These are phyloP conservation scores for Nannizzia gypsea DNA, from an alignment of 2,329 filamentous ascomycete species.

Conservation along the genomic window DNA sequence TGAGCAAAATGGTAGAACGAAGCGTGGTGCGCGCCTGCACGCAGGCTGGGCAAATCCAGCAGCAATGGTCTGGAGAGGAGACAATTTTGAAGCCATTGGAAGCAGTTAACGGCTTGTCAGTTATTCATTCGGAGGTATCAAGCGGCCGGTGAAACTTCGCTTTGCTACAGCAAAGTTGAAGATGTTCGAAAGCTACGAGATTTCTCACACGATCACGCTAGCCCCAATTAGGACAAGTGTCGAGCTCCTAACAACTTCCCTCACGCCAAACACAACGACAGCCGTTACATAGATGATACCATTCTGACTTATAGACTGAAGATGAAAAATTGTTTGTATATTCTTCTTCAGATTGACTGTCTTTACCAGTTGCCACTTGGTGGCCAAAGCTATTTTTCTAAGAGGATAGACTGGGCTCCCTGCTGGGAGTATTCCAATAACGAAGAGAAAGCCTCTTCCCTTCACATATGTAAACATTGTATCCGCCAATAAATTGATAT, in stretches of 20 bases:
- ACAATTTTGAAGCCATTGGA: slow-evolving; percentile 13
- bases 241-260: not conserved
- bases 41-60: slow-evolving; percentile 13
- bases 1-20: slow-evolving; percentile 19
- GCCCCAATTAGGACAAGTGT: slow-evolving; percentile 7
- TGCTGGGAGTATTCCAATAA: not conserved
- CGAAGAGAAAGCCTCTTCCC: not conserved
- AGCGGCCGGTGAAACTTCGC: not conserved
- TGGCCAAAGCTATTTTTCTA: too few relatives aligned
- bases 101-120: not conserved
- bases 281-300: not conserved
- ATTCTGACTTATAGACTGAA: too few relatives aligned
- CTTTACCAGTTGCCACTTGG: too few relatives aligned
- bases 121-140: not conserved
- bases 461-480: not conserved
- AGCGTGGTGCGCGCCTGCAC: slow-evolving; percentile 18
- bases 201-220: slow-evolving; percentile 6
- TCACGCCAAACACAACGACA: not conserved
- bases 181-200: slow-evolving; percentile 9
- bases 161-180: not conserved
- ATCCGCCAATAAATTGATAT: not conserved
- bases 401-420: too few relatives aligned
- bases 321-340: too few relatives aligned
- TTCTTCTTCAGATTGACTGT: too few relatives aligned
- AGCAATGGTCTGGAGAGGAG: slow-evolving; percentile 12